phyloP scores from a whole-genome alignment of 345 rosid species.

The Syzygium grande region DNA sequence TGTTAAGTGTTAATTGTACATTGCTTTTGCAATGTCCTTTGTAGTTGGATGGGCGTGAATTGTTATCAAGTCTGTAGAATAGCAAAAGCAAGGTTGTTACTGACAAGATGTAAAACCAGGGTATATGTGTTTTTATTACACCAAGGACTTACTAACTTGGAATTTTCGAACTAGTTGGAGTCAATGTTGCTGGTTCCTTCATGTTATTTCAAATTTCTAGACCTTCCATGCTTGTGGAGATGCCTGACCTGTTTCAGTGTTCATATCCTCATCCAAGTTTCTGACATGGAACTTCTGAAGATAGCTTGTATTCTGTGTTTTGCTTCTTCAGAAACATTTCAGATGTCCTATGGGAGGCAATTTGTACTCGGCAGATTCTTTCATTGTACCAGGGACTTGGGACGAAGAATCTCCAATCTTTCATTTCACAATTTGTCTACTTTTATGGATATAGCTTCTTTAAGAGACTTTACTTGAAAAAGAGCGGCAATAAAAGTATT shows the following conservation, averaged over 20 bases:
- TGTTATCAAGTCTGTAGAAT: neutral
- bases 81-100: neutral
- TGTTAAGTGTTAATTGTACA: neutral
- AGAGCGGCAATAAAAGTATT: conserved; percentile 60
- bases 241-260: neutral
- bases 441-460: conserved; percentile 85
- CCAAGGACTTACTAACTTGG: neutral
- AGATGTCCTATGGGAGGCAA: conserved; percentile 71
- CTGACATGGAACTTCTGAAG: neutral
- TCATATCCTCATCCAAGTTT: neutral
- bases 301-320: neutral
- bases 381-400: conserved; percentile 76
- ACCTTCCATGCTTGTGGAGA: neutral
- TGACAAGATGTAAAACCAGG: neutral
- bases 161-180: neutral
- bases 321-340: conserved; percentile 33
- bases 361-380: conserved; percentile 38
- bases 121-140: neutral
- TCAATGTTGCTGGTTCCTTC: neutral
- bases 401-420: conserved; percentile 70
- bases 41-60: neutral
- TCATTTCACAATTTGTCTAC: conserved; percentile 66
- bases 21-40: neutral
- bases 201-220: neutral
- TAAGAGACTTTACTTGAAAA: conserved; percentile 62